phyloP scores from a whole-genome alignment of 352 stramenopile genomes.

The Globisporangium uncinulatum region DNA sequence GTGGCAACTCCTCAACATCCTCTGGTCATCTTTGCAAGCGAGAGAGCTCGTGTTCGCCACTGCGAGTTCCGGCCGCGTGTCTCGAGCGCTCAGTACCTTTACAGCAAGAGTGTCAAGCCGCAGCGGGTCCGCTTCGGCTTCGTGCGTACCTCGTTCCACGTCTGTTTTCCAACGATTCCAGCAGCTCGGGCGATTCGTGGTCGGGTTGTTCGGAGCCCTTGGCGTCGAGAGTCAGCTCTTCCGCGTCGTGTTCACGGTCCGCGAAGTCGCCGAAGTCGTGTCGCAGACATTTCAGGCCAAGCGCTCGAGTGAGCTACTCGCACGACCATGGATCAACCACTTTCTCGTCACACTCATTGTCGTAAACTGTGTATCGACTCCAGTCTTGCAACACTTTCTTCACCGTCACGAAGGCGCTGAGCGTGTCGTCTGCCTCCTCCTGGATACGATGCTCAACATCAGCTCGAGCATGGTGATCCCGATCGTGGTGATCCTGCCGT shows the following conservation, averaged over 20 bases:
- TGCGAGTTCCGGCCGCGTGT: not conserved
- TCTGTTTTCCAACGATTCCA: not conserved
- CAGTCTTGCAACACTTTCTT: constrained; percentile 10
- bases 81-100: not conserved
- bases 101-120: not conserved
- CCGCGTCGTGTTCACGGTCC: constrained; percentile 3
- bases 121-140: not conserved
- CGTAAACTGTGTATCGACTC: constrained; percentile 8
- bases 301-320: constrained; percentile 9
- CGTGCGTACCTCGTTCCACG: too few relatives aligned
- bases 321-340: constrained; percentile 4
- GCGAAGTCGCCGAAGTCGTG: constrained; percentile 13
- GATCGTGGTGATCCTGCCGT: constrained; percentile 19
- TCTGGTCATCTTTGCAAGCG: not conserved
- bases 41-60: constrained; percentile 1
- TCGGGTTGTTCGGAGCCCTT: constrained; percentile 3
- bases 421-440: constrained; percentile 13
- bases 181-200: not conserved
- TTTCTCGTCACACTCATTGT: constrained; percentile 2
- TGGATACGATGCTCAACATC: constrained; percentile 16
- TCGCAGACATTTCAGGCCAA: constrained; percentile 13
- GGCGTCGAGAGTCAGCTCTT: constrained; percentile 12
- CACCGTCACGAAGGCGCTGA: constrained; percentile 1
- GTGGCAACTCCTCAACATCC: constrained; percentile 1
- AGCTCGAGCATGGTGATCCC: constrained; percentile 13